Conservation (phyloP, 2,329 filamentous ascomycete genomes). For the Lachnellula suecica region DNA sequence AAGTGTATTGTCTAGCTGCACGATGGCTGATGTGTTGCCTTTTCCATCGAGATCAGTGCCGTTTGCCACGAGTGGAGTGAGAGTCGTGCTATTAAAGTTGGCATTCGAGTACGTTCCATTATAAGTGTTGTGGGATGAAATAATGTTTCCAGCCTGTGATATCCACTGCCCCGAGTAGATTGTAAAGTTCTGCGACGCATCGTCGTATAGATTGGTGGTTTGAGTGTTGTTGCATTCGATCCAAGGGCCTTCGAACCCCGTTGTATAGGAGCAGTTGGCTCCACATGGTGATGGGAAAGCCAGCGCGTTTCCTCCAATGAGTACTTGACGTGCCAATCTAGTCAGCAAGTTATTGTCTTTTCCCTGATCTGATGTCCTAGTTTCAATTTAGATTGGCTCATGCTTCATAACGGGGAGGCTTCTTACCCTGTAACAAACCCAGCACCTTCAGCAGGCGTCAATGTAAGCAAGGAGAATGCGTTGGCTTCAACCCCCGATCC, state of each 20-base stretch:
- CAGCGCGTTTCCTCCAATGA: conserved; percentile 16
- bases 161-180: conserved; percentile 11
- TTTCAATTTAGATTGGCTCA: background rate
- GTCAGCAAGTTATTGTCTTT: conserved; percentile 13
- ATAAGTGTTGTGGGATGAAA: background rate
- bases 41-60: too few relatives aligned
- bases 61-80: conserved; percentile 5
- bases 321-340: conserved; percentile 16
- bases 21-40: too few relatives aligned
- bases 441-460: conserved; percentile 2
- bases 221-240: conserved; percentile 13
- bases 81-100: conserved; percentile 6
- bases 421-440: conserved; percentile 15
- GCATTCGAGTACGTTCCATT: conserved; percentile 17
- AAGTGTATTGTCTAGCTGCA: conserved; percentile 9
- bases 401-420: background rate
- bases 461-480: conserved; percentile 11
- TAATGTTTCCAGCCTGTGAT: background rate
- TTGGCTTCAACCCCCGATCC: conserved; percentile 16
- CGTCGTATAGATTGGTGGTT: background rate
- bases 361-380: background rate
- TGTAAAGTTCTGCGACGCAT: background rate
- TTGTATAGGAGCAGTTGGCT: conserved; percentile 19
- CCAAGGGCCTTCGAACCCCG: conserved; percentile 18
- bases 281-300: conserved; percentile 18